Percentiles rank a stretch among this genome's conserved stretches.
These are phyloP conservation scores for Berkeleyomyces rouxiae DNA, from an alignment of 2,329 filamentous ascomycete species.

Conservation along the genomic window DNA sequence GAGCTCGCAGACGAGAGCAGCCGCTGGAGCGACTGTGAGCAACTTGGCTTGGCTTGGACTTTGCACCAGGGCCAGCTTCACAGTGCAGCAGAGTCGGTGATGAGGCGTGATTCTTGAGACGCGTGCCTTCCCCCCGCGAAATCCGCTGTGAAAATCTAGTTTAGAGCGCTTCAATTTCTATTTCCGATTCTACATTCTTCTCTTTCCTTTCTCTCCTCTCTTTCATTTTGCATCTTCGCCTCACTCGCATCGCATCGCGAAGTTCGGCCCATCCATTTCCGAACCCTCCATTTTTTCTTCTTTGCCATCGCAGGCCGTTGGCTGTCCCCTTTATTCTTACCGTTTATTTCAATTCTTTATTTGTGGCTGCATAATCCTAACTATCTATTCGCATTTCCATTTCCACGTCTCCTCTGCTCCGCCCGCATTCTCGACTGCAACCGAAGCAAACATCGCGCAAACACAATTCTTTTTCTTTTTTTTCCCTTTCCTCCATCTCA, in stretches of 20 bases:
- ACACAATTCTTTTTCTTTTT: not conserved
- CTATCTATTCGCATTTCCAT: too few species aligned
- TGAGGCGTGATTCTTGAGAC: not conserved
- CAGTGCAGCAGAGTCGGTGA: not conserved
- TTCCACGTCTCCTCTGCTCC: not conserved
- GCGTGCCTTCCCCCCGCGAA: not conserved
- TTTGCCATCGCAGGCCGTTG: conserved; percentile 7
- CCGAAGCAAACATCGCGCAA: not conserved
- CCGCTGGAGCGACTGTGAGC: not conserved
- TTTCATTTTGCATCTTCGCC: not conserved
- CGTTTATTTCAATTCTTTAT: not conserved
- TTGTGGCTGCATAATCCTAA: not conserved
- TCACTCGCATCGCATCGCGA: not conserved
- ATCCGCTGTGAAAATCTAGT: not conserved
- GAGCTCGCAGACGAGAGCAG: not conserved
- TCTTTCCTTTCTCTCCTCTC: not conserved
- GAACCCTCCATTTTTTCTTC: not conserved
- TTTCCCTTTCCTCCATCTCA: not conserved
- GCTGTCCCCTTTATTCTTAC: not conserved
- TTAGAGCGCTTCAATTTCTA: not conserved
- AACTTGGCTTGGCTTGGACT: not conserved
- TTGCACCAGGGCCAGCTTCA: not conserved
- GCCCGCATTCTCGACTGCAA: not conserved
- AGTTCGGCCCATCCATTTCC: not conserved
- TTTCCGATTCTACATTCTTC: not conserved